Evolutionary conservation across 192 early-diverging fungal genomes (phyloP).

Genomic region (Coemansia reversa): DNA sequence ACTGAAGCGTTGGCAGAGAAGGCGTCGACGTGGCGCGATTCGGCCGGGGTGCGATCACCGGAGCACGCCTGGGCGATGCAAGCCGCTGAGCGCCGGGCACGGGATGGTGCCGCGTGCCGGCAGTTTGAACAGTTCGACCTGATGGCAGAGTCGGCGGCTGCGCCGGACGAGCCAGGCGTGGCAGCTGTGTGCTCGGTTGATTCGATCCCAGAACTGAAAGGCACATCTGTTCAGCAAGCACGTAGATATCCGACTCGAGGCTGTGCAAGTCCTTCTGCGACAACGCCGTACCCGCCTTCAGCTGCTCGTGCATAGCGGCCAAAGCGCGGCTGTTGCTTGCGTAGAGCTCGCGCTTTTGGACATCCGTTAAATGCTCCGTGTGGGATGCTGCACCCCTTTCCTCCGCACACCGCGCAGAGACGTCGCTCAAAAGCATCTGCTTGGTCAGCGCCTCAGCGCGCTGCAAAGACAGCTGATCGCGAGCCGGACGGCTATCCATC

Average conservation of each 20-base stretch:
- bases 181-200: conserved; percentile 25
- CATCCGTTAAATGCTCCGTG: conserved; percentile 1
- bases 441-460: conserved; percentile 29
- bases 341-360: conserved; percentile 13
- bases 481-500: conserved; percentile 29
- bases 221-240: conserved; percentile 33
- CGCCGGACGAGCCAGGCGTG: background rate
- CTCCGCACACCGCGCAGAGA: conserved; percentile 20
- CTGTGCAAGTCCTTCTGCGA: conserved; percentile 1
- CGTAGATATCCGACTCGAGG: conserved; percentile 16
- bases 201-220: conserved; percentile 16
- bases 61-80: background rate
- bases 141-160: background rate
- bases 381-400: background rate
- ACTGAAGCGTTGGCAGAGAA: conserved; percentile 26
- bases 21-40: conserved; percentile 36
- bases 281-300: conserved; percentile 1
- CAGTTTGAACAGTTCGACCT: background rate
- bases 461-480: conserved; percentile 31
- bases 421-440: conserved; percentile 25
- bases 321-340: conserved; percentile 11
- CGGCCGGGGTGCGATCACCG: conserved; percentile 10
- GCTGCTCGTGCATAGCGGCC: conserved; percentile 11
- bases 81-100: background rate
- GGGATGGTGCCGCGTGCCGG: background rate